Evolutionary conservation across 1,284 basidiomycete species (phyloP), one percentile per base, ranked within the genome.

Genomic region (Apiotrichum montevideense): DNA sequence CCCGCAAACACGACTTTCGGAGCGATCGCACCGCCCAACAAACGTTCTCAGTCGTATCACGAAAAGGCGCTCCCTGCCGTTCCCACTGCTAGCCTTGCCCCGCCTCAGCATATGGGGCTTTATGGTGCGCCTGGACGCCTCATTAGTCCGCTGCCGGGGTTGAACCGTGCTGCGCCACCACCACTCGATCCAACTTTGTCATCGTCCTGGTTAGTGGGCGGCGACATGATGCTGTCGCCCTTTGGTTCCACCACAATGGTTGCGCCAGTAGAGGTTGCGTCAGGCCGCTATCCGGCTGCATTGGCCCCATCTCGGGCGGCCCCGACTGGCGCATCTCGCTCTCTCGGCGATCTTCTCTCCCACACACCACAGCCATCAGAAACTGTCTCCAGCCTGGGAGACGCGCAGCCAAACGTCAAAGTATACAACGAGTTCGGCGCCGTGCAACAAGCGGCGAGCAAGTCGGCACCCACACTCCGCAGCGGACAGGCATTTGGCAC

Each of bases 161-260:
- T 59, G 5, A 52, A 50, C 3, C 57, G 54, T n/a, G 10, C 37
- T 2, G 35, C 51, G 4, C 51, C 54, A 2, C 42, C 37, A 3
- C 42, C 37, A 1, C 40, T 49, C 14, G 29, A n/a, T 1, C 34
- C 37, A 7, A 35, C 35, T 15, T 35, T 40, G 14, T 34, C 41
- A 13, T 11, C 55, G 4, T 37, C 42, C 1, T 39, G 34, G 5
- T 37, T 46, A 0, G 29, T 45, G 3, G 54, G 58, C 3, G 59
- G 59, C 1, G 59, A 60, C 46, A 60, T 60, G 59, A 60, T 60
- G 59, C 39, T 60, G 33, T 55, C 52, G 7, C 59, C 59, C 1
- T 60, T 60, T 15, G 59, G 59, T 10, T 42, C 55, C 11, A 39
- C 35, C 2, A 44, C 29, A 7, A 4, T 7, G 11, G 15, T 35